phyloP scores from a whole-genome alignment of 2,329 filamentous ascomycete species.

The Penicillium rolfsii region DNA sequence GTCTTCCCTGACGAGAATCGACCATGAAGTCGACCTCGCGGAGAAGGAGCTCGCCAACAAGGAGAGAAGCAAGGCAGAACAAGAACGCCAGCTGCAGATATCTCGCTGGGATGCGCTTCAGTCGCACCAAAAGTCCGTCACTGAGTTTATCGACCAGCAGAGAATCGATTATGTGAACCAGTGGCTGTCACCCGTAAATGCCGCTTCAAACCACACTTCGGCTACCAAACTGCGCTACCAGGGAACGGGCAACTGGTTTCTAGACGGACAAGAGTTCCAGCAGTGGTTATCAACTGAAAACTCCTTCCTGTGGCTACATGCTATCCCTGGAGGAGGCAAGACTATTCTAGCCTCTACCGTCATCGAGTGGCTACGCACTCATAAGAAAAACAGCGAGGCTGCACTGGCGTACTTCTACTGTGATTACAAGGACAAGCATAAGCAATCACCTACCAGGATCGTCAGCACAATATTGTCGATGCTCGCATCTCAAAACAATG shows the following conservation, averaged over 20 bases:
- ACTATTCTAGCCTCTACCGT: neutral
- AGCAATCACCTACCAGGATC: neutral
- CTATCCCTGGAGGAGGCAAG: neutral
- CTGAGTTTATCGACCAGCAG: neutral
- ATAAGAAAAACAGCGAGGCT: neutral
- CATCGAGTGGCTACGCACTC: neutral
- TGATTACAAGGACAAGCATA: neutral
- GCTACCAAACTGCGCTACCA: neutral
- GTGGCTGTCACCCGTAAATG: neutral
- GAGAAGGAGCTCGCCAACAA: neutral
- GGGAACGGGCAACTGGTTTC: neutral
- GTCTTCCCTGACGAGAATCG: neutral
- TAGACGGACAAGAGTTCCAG: neutral
- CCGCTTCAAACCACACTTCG: neutral
- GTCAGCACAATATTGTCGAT: neutral
- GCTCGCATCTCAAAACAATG: neutral
- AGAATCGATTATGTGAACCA: neutral
- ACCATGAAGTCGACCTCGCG: neutral
- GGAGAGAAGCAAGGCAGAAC: neutral
- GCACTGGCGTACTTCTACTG: neutral
- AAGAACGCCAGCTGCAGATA: constrained; percentile 1
- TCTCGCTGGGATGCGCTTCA: neutral
- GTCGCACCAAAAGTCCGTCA: neutral
- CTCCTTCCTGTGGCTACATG: neutral
- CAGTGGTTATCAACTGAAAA: neutral